Percentiles rank a stretch among this genome's conserved stretches.
phyloP scores from a whole-genome alignment of 768 basidiomycete genomes.

The Erythrobasidium yunnanense region DNA sequence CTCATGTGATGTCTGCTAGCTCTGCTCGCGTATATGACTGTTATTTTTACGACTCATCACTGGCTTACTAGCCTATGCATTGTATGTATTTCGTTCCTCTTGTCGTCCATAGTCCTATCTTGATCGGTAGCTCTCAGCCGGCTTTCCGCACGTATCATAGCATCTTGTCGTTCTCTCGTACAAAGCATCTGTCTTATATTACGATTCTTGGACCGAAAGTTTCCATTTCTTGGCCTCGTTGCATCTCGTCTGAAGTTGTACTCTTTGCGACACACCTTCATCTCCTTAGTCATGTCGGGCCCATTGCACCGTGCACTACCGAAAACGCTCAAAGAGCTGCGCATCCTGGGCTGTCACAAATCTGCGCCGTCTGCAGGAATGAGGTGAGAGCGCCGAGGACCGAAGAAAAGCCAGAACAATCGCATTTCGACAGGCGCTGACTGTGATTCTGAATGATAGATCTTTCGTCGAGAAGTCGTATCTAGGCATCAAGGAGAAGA shows the following conservation, averaged over 20 bases:
- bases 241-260: neutral
- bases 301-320: slow-evolving; percentile 35
- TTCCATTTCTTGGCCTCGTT: too few relatives aligned
- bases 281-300: slow-evolving; percentile 29
- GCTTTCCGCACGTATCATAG: too few relatives aligned
- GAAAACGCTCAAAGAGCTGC: slow-evolving; percentile 34
- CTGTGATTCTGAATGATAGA: slow-evolving; percentile 16
- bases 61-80: too few relatives aligned
- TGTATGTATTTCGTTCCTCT: neutral
- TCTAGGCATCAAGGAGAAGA: slow-evolving; percentile 35
- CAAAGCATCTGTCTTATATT: too few relatives aligned
- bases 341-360: slow-evolving; percentile 37
- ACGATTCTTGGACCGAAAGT: too few relatives aligned
- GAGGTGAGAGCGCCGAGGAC: slow-evolving; percentile 23
- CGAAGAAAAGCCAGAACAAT: too few relatives aligned
- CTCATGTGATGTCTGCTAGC: too few relatives aligned
- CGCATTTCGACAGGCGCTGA: neutral
- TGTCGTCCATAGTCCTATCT: neutral
- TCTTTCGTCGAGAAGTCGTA: slow-evolving; percentile 36
- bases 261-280: neutral
- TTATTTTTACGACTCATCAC: too few relatives aligned
- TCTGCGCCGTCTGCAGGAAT: slow-evolving; percentile 32
- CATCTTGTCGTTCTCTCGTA: too few relatives aligned
- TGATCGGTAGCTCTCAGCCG: neutral
- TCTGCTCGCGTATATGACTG: too few relatives aligned